These are phyloP conservation scores for Cercospora zeae-maydis DNA, from an alignment of 2,329 filamentous ascomycete genomes.

Conservation along the genomic window DNA sequence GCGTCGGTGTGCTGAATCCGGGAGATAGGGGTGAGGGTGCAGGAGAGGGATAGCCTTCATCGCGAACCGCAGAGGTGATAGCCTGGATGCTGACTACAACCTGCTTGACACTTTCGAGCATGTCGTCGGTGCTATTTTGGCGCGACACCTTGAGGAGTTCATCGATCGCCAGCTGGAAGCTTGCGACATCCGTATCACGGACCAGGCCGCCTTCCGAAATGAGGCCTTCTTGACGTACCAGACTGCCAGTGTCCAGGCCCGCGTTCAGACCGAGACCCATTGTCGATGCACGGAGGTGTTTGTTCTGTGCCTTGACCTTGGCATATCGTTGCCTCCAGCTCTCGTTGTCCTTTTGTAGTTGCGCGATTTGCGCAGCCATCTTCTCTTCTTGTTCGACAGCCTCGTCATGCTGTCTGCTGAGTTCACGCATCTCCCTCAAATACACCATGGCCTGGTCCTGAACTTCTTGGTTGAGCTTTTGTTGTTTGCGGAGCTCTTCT, in stretches of 20 bases:
- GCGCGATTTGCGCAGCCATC: conserved; percentile 69
- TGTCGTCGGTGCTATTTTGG: conserved; percentile 65
- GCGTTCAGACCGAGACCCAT: conserved; percentile 63
- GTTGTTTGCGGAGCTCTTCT: conserved; percentile 69
- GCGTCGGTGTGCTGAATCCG: conserved; percentile 23
- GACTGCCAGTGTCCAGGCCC: conserved; percentile 60
- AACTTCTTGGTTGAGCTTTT: conserved; percentile 81
- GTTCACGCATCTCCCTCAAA: conserved; percentile 79
- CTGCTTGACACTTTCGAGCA: conserved; percentile 81
- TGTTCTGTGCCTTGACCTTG: conserved; percentile 79
- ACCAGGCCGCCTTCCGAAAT: conserved; percentile 68
- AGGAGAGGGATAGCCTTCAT: conserved; percentile 33
- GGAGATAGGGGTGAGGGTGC: conserved; percentile 28
- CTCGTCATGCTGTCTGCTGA: conserved; percentile 75
- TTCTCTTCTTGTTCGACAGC: conserved; percentile 79
- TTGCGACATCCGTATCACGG: conserved; percentile 88
- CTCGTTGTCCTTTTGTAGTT: conserved; percentile 76
- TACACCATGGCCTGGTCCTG: conserved; percentile 78
- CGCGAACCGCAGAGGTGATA: conserved; percentile 72
- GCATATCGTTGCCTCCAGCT: conserved; percentile 91
- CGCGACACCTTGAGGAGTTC: conserved; percentile 79
- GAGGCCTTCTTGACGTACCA: conserved; percentile 59
- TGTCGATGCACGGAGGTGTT: conserved; percentile 75
- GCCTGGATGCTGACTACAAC: conserved; percentile 78
- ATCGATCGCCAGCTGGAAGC: conserved; percentile 91